Evolutionary conservation across 2,329 filamentous ascomycete genomes (phyloP).

Genomic region (Penicillium sp.): DNA sequence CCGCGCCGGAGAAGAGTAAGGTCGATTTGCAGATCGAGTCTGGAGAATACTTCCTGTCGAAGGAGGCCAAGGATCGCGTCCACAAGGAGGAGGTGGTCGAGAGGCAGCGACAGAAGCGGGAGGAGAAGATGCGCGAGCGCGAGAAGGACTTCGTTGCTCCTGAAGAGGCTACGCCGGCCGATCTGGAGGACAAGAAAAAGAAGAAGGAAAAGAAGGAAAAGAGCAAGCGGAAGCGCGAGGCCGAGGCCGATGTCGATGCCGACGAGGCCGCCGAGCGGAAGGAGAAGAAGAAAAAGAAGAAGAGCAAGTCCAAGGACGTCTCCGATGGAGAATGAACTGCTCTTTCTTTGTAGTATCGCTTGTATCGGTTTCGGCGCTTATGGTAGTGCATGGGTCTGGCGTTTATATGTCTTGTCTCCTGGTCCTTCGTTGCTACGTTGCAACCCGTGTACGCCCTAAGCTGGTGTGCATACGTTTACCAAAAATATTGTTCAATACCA

Average conservation of each 20-base stretch:
- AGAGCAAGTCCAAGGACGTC: slow-evolving; percentile 39
- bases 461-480: slow-evolving; percentile 17
- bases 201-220: slow-evolving; percentile 48
- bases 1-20: slow-evolving; percentile 97
- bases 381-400: slow-evolving; percentile 42
- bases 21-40: slow-evolving; percentile 96
- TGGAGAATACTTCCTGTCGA: slow-evolving; percentile 93
- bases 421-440: slow-evolving; percentile 17
- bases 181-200: slow-evolving; percentile 58
- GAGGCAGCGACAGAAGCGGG: slow-evolving; percentile 82
- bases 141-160: slow-evolving; percentile 86
- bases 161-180: slow-evolving; percentile 65
- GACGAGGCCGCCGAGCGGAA: slow-evolving; percentile 53
- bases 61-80: slow-evolving; percentile 85
- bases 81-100: slow-evolving; percentile 78
- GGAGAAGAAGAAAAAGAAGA: slow-evolving; percentile 59
- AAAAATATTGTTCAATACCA: slow-evolving; percentile 20
- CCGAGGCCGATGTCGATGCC: slow-evolving; percentile 35
- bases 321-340: slow-evolving; percentile 28
- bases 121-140: slow-evolving; percentile 81
- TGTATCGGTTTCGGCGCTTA: slow-evolving; percentile 34
- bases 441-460: slow-evolving; percentile 10
- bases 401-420: slow-evolving; percentile 26
- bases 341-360: slow-evolving; percentile 17
- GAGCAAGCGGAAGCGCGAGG: slow-evolving; percentile 44